Conservation (phyloP, 805 yeast genomes). For the Metschnikowia kofuensis region DNA sequence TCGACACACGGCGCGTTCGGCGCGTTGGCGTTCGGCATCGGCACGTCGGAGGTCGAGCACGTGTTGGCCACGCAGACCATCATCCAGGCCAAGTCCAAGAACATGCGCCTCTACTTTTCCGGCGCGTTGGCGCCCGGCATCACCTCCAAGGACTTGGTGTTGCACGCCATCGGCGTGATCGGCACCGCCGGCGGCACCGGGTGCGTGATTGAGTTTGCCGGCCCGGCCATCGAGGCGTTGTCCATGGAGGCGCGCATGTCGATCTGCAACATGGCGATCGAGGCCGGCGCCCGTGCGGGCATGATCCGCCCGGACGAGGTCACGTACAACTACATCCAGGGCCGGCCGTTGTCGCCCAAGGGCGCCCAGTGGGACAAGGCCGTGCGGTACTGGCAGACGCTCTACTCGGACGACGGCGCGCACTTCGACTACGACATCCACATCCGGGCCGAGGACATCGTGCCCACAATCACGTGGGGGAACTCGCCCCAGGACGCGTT, state of each 20-base stretch:
- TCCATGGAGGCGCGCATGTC: constrained; percentile 99
- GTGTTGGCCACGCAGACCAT: constrained; percentile 96
- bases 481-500: constrained; percentile 98
- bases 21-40: constrained; percentile 95
- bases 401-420: constrained; percentile 88
- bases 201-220: constrained; percentile 93
- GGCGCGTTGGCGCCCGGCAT: constrained; percentile 87
- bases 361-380: constrained; percentile 97
- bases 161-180: constrained; percentile 92
- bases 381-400: constrained; percentile 82
- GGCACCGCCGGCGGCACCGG: constrained; percentile 99
- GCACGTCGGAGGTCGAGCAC: constrained; percentile 98
- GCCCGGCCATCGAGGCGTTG: constrained; percentile 84
- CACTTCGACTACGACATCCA: constrained; percentile 78
- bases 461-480: constrained; percentile 99
- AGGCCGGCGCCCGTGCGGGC: constrained; percentile 99
- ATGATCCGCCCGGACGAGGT: constrained; percentile 95
- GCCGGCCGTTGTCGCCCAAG: constrained; percentile 91
- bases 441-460: constrained; percentile 78
- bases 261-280: constrained; percentile 98
- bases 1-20: constrained; percentile 99
- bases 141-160: constrained; percentile 91
- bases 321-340: constrained; percentile 85
- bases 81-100: constrained; percentile 91
- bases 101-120: constrained; percentile 84